phyloP scores from a whole-genome alignment of 1,284 basidiomycete species.

The Marasmius fiardii region DNA sequence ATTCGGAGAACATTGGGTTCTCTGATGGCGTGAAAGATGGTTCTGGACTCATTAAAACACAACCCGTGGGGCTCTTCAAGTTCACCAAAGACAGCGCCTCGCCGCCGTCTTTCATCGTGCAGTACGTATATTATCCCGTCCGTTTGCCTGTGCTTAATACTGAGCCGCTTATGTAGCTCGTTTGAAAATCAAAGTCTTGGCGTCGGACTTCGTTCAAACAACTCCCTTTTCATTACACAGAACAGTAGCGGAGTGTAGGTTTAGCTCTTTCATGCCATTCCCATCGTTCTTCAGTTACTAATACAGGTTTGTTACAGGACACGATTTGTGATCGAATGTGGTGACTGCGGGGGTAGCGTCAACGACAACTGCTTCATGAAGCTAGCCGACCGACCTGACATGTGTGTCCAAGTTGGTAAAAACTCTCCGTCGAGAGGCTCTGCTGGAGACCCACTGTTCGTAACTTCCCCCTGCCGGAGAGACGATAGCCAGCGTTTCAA shows the following conservation, averaged over 20 bases:
- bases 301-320: background rate
- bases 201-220: slow-evolving; percentile 3
- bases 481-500: slow-evolving; percentile 11
- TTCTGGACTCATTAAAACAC: slow-evolving; percentile 5
- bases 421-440: background rate
- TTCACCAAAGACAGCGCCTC: slow-evolving; percentile 1
- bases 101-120: slow-evolving; percentile 1
- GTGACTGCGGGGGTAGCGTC: slow-evolving; percentile 1
- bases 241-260: slow-evolving; percentile 1
- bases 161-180: background rate
- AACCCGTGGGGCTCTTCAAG: slow-evolving; percentile 5
- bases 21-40: background rate
- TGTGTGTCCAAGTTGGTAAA: slow-evolving; percentile 8
- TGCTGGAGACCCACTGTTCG: slow-evolving; percentile 4
- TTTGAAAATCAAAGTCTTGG: slow-evolving; percentile 2
- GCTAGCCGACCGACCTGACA: slow-evolving; percentile 4
- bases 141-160: background rate
- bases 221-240: slow-evolving; percentile 1
- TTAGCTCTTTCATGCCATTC: background rate
- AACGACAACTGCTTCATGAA: slow-evolving; percentile 9
- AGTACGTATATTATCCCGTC: background rate
- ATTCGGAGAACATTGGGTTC: slow-evolving; percentile 6
- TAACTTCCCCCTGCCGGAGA: slow-evolving; percentile 1
- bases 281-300: background rate
- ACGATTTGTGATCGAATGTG: slow-evolving; percentile 6